These are phyloP conservation scores for Emiliania huxleyi DNA, from an alignment of 78 protist genomes.

Conservation along the genomic window DNA sequence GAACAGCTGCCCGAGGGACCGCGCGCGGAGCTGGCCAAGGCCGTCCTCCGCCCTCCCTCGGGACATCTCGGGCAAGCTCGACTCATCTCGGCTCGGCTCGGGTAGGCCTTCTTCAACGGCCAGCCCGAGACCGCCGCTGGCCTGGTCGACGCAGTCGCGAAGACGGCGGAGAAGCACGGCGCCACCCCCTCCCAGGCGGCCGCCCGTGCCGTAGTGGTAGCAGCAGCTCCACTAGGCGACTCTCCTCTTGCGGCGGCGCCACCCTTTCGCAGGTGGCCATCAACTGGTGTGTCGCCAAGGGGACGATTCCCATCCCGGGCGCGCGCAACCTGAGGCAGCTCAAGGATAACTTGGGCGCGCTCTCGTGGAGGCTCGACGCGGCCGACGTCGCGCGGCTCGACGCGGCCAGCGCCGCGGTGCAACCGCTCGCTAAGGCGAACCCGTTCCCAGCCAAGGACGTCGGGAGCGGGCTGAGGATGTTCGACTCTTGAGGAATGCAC, in stretches of 20 bases:
- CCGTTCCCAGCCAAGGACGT: background rate
- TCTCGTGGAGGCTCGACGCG: background rate
- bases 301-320: background rate
- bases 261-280: background rate
- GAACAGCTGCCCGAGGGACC: background rate
- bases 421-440: background rate
- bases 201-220: no score
- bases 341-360: background rate
- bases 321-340: background rate
- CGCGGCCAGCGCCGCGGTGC: background rate
- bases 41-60: background rate
- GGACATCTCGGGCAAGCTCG: no score
- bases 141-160: background rate
- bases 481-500: background rate
- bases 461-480: background rate
- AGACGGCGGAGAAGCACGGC: no score
- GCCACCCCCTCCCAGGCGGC: no score
- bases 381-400: background rate
- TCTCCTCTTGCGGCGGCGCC: background rate
- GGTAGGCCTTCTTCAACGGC: no score
- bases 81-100: no score
- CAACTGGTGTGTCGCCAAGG: constrained; percentile 18
- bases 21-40: background rate
- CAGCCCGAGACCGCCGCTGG: no score
- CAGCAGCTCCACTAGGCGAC: no score